phyloP scores from a whole-genome alignment of 169 alveolate genomes.

The Plasmodium inui region DNA sequence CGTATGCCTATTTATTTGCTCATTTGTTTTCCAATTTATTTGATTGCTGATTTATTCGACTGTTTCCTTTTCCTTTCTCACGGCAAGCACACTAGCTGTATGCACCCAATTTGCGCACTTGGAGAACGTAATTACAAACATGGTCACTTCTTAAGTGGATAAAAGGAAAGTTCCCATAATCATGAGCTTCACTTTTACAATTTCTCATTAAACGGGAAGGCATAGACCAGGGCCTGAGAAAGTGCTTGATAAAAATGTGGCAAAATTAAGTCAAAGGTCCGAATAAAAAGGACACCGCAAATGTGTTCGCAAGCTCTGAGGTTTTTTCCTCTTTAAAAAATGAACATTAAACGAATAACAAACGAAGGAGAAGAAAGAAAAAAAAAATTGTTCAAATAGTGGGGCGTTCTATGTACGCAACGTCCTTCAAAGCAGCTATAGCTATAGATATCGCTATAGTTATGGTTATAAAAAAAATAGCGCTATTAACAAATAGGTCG shows the following conservation, averaged over 20 bases:
- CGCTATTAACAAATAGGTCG: background rate
- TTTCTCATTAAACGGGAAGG: background rate
- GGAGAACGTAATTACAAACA: background rate
- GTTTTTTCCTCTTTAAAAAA: background rate
- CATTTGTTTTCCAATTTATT: too few relatives aligned
- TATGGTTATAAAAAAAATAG: background rate
- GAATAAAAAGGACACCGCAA: background rate
- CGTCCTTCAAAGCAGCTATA: background rate
- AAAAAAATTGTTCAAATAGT: background rate
- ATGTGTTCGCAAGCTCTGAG: background rate
- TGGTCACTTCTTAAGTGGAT: background rate
- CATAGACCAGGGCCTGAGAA: background rate
- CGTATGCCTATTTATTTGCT: background rate
- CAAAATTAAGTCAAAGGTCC: slow-evolving; percentile 5
- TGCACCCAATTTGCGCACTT: background rate
- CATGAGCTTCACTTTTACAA: background rate
- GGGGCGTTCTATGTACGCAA: background rate
- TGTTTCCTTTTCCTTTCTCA: background rate
- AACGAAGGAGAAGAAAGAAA: background rate
- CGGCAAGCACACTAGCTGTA: background rate
- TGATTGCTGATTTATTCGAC: background rate
- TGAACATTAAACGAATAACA: background rate
- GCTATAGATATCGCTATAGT: background rate
- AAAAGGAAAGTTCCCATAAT: background rate
- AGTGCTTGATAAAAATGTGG: background rate